Evolutionary conservation across 805 yeast genomes (phyloP), one percentile per base, ranked within the genome.

Genomic region (Priceomyces castillae): DNA sequence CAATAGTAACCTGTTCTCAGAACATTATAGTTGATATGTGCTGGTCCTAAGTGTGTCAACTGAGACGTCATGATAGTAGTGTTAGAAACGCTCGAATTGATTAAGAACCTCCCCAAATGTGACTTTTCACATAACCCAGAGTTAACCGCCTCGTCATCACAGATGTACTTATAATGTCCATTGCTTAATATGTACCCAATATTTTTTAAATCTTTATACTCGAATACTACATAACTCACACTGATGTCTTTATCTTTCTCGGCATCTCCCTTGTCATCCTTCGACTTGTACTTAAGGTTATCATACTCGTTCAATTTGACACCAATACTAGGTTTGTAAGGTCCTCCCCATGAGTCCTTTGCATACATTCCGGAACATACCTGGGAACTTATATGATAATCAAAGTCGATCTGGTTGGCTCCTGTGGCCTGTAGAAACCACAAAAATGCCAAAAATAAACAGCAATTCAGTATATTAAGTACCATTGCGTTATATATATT

Each of bases 341-440:
- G 72, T 28, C 99, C 99, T 39, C 89, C 85, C 90, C 95, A 87
- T 57, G 90, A 95, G 37, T 79, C 72, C 53, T 82, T 82, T 43
- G 90, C 78, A 66, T 92, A 92, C 82, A 92, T 84, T 28, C 99
- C 99, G 3, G 90, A 76, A 62, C 99, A 92, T 19, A 80, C 79
- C 56, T 87, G 94, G 14, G 82, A 71, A 39, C 77, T 66, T 9
- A 56, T 20, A 4, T 45, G 64, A 12, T 76, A 61, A 37, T 76
- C 74, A 49, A 88, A 71, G 19, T 58, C 12, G n/a, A 38, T 14
- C 20, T 25, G 12, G 15, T 28, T 28, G n/a, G 31, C 31, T 28
- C 5, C 5, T 11, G 15, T n/a, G 31, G 31, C 10, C 11, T 33
- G 36, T 7, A 33, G 9, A 17, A 33, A 33, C 36, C 36, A 33